Base-by-base conservation (phyloP, 371 early-diverging fungal genomes). In the Mortierella sp. region DNA sequence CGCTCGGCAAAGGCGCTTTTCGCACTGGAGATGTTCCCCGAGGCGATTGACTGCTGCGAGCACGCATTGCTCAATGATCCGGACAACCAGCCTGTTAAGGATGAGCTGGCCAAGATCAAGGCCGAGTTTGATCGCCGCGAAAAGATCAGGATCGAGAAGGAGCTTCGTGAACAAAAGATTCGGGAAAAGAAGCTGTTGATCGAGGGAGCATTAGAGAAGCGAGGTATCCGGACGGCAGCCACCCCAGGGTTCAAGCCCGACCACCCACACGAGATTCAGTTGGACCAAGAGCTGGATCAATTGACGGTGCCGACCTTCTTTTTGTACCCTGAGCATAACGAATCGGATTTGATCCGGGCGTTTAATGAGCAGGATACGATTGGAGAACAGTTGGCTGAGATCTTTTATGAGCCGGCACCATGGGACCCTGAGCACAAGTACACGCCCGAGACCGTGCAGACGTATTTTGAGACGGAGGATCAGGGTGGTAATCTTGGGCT, bases 271-370 rank as follows among this genome's bases (percentile, higher is more conserved):
- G 91, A 90, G 75, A 96, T 97, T 48, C 89, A 89, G 48, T 86
- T 95, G 51, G 95, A 97, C 78, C 80, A 88, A 14, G 90, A 89
- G 40, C 88, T 92, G 1, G 91, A 93, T 40, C 91, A 91, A 31
- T 85, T 99, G 44, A 89, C 93, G 19, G 95, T 96, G 92, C 98
- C 99, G 0, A 96, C 96, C 2, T 91, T 97, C 74, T 96, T 99
- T 78, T 86, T 98, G 87, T 99, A 99, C 88, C 99, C 99, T 5
- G 98, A 98, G 87, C 91, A 94, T 86, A 94, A 94, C 78, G 95
- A 98, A 82, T 95, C 96, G 6, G 99, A 99, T 86, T 93, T 96
- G 77, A 96, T 99, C 71, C 92, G 94, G 76, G 89, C 91, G 34
- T 97, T 97, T 81, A 90, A 96, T 86, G 99, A 98, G 87, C 88